A percentile compares a stretch with the other conserved stretches of the same genome.
Conservation (phyloP, 1,284 basidiomycete species). For the Boletus sp. region DNA sequence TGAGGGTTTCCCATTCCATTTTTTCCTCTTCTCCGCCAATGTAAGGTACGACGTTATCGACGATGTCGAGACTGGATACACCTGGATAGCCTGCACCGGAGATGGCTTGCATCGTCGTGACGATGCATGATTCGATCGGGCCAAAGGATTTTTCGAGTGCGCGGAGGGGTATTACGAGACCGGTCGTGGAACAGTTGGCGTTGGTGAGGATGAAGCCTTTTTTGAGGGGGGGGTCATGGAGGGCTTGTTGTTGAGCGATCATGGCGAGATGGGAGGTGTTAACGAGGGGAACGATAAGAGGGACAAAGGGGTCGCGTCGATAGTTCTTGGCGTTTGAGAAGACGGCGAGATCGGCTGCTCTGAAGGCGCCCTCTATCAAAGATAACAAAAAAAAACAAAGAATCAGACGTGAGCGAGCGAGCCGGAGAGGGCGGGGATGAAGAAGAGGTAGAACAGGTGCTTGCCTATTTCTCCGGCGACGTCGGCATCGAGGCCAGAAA, state of each 20-base stretch:
- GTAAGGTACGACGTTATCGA: slow-evolving; percentile 96
- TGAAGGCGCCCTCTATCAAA: slow-evolving; percentile 77
- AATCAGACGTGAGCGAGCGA: background rate
- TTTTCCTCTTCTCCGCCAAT: slow-evolving; percentile 98
- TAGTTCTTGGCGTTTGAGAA: slow-evolving; percentile 99
- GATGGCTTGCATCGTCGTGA: slow-evolving; percentile 98
- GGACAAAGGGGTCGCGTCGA: slow-evolving; percentile 91
- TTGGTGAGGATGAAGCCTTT: slow-evolving; percentile 98
- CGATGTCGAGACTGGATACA: slow-evolving; percentile 85
- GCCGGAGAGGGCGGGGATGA: background rate
- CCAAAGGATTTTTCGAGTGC: slow-evolving; percentile 94
- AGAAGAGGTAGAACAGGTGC: slow-evolving; percentile 30
- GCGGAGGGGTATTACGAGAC: slow-evolving; percentile 87
- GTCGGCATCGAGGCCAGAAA: slow-evolving; percentile 94
- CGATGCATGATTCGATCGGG: slow-evolving; percentile 85
- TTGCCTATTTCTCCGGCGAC: slow-evolving; percentile 93
- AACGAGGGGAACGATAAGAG: slow-evolving; percentile 95
- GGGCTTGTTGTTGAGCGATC: slow-evolving; percentile 76
- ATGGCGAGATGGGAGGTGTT: slow-evolving; percentile 89
- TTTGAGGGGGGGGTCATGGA: slow-evolving; percentile 68
- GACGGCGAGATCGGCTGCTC: slow-evolving; percentile 85
- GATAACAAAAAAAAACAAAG: background rate
- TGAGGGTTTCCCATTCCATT: slow-evolving; percentile 97
- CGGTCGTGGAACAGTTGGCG: slow-evolving; percentile 98
- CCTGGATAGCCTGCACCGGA: slow-evolving; percentile 98